Percentiles rank a stretch among this genome's conserved stretches.
Conservation (phyloP, 768 basidiomycete genomes). For the Asterophora lycoperdoides region DNA sequence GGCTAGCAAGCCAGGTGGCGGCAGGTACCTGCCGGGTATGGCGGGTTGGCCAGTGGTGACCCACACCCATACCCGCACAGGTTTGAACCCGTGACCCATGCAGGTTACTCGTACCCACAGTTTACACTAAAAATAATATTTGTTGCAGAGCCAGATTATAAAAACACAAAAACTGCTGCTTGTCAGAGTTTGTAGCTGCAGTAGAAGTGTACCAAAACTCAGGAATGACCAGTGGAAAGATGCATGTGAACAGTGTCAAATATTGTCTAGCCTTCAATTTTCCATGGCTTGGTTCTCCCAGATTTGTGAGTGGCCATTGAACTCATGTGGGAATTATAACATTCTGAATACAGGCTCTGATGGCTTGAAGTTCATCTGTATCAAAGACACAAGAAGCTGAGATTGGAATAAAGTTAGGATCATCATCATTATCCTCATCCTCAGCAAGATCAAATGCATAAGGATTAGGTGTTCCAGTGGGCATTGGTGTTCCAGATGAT, state of each 20-base stretch:
- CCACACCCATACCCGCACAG: no score
- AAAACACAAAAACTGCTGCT: constrained; percentile 18
- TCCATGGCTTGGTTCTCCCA: constrained; percentile 29
- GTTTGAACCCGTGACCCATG: no score
- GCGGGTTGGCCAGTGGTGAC: no score
- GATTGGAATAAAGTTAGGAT: constrained; percentile 1
- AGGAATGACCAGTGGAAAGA: constrained; percentile 28
- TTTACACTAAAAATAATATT: constrained; percentile 24
- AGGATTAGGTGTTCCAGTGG: not conserved
- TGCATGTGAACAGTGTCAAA: constrained; percentile 3
- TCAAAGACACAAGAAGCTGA: constrained; percentile 1
- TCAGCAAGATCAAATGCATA: not conserved
- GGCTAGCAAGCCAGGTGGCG: no score
- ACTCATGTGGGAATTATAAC: constrained; percentile 9
- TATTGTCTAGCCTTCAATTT: constrained; percentile 13
- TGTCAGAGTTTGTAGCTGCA: not conserved
- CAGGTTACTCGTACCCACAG: no score
- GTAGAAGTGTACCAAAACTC: constrained; percentile 21
- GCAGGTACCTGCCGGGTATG: no score
- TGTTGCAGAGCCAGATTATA: constrained; percentile 22
- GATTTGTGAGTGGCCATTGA: constrained; percentile 24
- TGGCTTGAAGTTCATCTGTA: constrained; percentile 7
- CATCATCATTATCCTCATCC: constrained; percentile 9
- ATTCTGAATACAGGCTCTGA: constrained; percentile 16
- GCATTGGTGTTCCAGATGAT: not conserved